Evolutionary conservation across 2,329 filamentous ascomycete genomes (phyloP), one percentile per base, ranked within the genome.

Genomic region (Zelopaecilomyces penicillatus): DNA sequence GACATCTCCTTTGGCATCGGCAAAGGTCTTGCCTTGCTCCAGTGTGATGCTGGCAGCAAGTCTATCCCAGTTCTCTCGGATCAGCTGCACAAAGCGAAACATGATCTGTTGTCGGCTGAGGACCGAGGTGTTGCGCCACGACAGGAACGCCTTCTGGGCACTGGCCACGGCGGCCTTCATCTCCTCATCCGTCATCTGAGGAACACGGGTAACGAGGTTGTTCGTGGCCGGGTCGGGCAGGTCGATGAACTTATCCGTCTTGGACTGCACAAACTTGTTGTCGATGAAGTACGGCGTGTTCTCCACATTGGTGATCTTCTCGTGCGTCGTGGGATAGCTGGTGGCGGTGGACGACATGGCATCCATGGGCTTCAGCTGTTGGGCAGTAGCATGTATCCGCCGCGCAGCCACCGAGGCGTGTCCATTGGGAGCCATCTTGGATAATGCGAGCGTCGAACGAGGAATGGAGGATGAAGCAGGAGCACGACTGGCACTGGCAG

Each of bases 1-100:
- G 26, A 93, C 87, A 63, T 93, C 87, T 37, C 87, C 87, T 65
- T 75, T 83, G 32, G 87, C 86, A 64, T 93, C 87, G 43, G 83
- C 83, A 64, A 91, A 83, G 0, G 87, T 93, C 77, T 93, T 93
- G 64, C 87, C 87, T 71, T 93, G 87, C 71, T 93, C 87, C 45
- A 91, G 74, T 5, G 85, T 90, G 64, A 93, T 93, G 68, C 83
- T 88, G 9, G 87, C 86, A 11, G 87, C 87, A 53, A 93, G 69
- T 12, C 87, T 76, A 63, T 93, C 87, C 85, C 85, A 90, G 69
- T 93, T 84, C 68, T 90, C 83, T 42, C 85, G 74, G 62, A 93
- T 87, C 59, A 93, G 70, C 30, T 76, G 75, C 31, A 88, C 85
- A 58, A 88, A 89, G 65, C 84, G 85, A 75, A 93, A 91, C 84